Conservation (phyloP, 345 rosid genomes). For the Sisymbrium irio region DNA sequence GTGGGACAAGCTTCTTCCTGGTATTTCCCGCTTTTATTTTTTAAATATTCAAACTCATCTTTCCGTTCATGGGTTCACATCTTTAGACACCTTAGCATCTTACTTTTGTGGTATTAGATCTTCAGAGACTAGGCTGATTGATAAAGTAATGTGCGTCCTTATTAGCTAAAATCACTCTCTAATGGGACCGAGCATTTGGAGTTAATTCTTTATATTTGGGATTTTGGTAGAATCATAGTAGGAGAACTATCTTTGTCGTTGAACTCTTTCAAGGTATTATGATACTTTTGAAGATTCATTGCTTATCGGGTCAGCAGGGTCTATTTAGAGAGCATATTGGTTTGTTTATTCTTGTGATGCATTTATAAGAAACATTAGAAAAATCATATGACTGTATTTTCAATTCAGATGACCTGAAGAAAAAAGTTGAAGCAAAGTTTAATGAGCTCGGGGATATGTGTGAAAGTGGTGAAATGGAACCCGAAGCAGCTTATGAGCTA, state of each 20-base stretch:
- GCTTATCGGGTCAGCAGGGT: background rate
- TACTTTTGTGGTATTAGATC: background rate
- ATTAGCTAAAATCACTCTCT: background rate
- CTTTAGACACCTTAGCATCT: background rate
- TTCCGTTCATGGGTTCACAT: background rate
- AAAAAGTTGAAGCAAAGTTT: constrained; percentile 70
- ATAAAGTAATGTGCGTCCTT: background rate
- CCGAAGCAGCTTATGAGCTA: constrained; percentile 75
- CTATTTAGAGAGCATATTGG: background rate
- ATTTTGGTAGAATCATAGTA: too few species aligned
- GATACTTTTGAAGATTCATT: too few species aligned
- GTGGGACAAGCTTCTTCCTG: constrained; percentile 90
- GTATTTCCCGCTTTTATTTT: too few species aligned
- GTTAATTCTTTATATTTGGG: too few species aligned
- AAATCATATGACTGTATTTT: constrained; percentile 14
- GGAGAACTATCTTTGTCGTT: too few species aligned
- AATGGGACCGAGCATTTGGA: too few species aligned
- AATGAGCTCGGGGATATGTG: constrained; percentile 86
- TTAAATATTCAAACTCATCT: background rate
- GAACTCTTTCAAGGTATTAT: too few species aligned
- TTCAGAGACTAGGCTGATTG: background rate
- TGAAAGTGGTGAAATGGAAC: constrained; percentile 71
- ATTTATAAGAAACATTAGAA: background rate
- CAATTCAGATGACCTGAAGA: constrained; percentile 72
- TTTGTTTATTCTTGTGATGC: constrained; percentile 12